Evolutionary conservation across 1,139 yeast species (phyloP), one percentile per base, ranked within the genome.

Genomic region (Kodamaea derodonti): DNA sequence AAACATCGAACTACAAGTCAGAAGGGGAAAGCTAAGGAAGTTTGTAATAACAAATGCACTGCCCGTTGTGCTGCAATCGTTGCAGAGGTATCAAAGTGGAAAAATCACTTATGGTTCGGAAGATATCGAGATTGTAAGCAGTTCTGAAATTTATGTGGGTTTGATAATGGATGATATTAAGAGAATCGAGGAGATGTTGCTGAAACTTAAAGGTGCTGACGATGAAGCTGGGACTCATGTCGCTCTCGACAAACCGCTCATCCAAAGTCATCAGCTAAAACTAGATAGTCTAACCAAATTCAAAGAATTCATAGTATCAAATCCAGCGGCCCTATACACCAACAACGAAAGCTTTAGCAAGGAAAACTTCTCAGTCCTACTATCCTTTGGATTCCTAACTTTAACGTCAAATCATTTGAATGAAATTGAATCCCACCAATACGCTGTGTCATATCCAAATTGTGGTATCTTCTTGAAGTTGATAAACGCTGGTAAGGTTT

Each of bases 371-470:
- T 48, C 65, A 0, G 31, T 31, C 1, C 56, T 83, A 27, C 65
- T 80, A 0, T 52, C 56, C n/a, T 46, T 61, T 4, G 88, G 88
- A 1, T 73, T 69, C 40, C 54, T 81, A 4, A 76, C 84, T 0
- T 52, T 81, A 24, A 64, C 74, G 0, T 68, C 74, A 3, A 69
- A 69, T 43, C 72, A 69, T 31, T 60, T 71, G 28, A 71, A 75
- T 29, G 75, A 73, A 34, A 68, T 70, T 26, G 74, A 54, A 26
- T 60, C 49, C 13, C 73, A 63, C 40, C 69, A 56, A 43, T 72
- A 76, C 51, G 62, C 72, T 15, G 52, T 84, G 2, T 65, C 84
- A 2, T 64, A 76, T 17, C 94, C 94, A 0, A 73, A 71, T 41
- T 69, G 82, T 48, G 94, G 84, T 2, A 66, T 75, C 0, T 75